Evolutionary conservation across 441 rosid species (phyloP).

Genomic region (Iberis amara): DNA sequence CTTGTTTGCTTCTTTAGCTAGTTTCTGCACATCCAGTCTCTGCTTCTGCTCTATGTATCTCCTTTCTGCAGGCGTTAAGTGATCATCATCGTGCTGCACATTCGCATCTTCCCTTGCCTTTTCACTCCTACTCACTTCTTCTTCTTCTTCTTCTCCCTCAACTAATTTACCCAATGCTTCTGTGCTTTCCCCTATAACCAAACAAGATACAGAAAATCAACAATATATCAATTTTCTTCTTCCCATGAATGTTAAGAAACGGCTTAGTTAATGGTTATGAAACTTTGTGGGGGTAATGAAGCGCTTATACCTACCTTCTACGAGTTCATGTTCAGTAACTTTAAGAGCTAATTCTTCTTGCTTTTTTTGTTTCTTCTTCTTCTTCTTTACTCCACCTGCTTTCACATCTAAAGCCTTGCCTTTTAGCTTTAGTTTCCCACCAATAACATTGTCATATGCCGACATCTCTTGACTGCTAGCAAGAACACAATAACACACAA

Average conservation of each 20-base stretch:
- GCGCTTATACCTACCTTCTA: slow-evolving; percentile 38
- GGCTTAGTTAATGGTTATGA: not conserved
- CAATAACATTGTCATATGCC: slow-evolving; percentile 59
- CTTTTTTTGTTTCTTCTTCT: slow-evolving; percentile 64
- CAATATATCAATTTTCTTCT: not conserved
- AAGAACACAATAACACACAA: slow-evolving; percentile 23
- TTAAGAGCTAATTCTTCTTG: slow-evolving; percentile 37
- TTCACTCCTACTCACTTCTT: slow-evolving; percentile 20
- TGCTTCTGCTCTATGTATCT: slow-evolving; percentile 55
- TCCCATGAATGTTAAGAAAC: not conserved
- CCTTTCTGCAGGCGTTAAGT: slow-evolving; percentile 46
- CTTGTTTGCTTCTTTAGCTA: slow-evolving; percentile 51
- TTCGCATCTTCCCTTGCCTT: slow-evolving; percentile 29
- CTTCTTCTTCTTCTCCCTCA: slow-evolving; percentile 35
- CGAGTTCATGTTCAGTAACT: slow-evolving; percentile 37
- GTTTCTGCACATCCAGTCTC: slow-evolving; percentile 45
- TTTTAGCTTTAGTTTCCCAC: slow-evolving; percentile 88
- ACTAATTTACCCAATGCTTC: slow-evolving; percentile 25
- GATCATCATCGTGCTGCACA: slow-evolving; percentile 31
- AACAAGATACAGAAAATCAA: not conserved
- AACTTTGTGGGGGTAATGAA: not conserved
- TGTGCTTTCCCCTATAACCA: slow-evolving; percentile 33
- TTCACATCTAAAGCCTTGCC: slow-evolving; percentile 90
- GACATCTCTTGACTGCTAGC: slow-evolving; percentile 46
- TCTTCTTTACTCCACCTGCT: slow-evolving; percentile 75